Base-by-base conservation (phyloP, 2,329 filamentous ascomycete species). In the Ascocoryne sarcoides region DNA sequence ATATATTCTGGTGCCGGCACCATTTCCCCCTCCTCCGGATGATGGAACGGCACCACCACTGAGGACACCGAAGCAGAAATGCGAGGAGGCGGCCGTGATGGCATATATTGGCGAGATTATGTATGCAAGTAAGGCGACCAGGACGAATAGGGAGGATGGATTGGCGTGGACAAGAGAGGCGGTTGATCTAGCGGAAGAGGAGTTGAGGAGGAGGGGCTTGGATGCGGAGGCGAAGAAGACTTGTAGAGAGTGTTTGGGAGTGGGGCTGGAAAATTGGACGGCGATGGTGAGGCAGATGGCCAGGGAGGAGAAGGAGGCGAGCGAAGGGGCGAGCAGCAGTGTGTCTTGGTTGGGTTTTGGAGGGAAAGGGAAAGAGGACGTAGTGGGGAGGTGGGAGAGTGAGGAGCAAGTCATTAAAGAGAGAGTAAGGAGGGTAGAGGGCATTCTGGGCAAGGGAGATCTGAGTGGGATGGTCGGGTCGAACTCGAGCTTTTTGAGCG, bases 31-130 rank as follows among this genome's bases (percentile, higher is more conserved):
- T 0, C 73, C 84, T 0, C 83, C 81, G 0, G 67, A 75, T 0
- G 79, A 84, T 36, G 89, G 89, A 39, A 75, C 82, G 34, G 64
- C 74, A 3, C 70, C 81, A 0, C 77, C 89, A 0, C 63, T 71
- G 42, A 81, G 85, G 34, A 75, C 74, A 40, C 58, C 76, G 8
- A 67, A 71, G 19, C 77, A 84, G 49, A 72, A 75, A 28, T 95
- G 89, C 61, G 82, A 92, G 50, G 89, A 95, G 62, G 87, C 88
- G 2, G 86, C 78, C 0, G 65, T 95, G 10, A 88, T 87, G 69
- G 73, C 88, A 17, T 92, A 95, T 62, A 90, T 96, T 47, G 90
- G 90, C 43, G 90, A 96, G 65, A 94, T 96, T 37, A 72, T 96
- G 21, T 95, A 84, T 61, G 76, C 85, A 4, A 71, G 74, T n/a